A percentile compares a stretch with the other conserved stretches of the same genome.
Evolutionary conservation across 768 basidiomycete species (phyloP).

Genomic region (Boletus fagicola): DNA sequence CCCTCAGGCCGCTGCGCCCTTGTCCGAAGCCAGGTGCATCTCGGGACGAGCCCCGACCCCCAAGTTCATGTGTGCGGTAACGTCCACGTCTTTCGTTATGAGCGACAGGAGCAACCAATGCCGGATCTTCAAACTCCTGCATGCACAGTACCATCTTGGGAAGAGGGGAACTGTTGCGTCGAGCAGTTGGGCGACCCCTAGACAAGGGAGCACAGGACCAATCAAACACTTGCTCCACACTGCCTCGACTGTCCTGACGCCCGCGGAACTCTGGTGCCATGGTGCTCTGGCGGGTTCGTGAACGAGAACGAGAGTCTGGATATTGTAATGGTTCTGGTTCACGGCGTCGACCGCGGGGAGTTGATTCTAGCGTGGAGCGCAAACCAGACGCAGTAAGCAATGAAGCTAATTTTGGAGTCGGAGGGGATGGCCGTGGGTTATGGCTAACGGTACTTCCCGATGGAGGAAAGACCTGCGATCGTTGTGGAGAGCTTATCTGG

Average conservation of each 20-base stretch:
- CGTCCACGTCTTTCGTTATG: constrained; percentile 49
- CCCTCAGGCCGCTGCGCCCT: constrained; percentile 63
- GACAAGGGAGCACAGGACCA: constrained; percentile 43
- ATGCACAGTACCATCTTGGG: constrained; percentile 45
- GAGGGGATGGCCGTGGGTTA: constrained; percentile 50
- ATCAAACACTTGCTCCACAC: constrained; percentile 46
- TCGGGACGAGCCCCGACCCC: constrained; percentile 39
- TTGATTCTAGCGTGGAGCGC: constrained; percentile 39
- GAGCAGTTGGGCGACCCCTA: constrained; percentile 45
- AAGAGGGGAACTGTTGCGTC: constrained; percentile 60
- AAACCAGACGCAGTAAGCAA: constrained; percentile 33
- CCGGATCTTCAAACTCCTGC: constrained; percentile 34
- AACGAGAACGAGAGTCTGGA: constrained; percentile 42
- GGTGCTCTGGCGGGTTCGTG: constrained; percentile 31
- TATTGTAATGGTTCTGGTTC: constrained; percentile 35
- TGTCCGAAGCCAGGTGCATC: constrained; percentile 60
- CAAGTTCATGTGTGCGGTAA: constrained; percentile 52
- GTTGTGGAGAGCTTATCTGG: constrained; percentile 48
- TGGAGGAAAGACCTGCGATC: constrained; percentile 38
- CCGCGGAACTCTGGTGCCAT: constrained; percentile 13
- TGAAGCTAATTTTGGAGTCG: constrained; percentile 53
- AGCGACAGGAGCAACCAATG: constrained; percentile 21
- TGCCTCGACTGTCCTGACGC: constrained; percentile 30
- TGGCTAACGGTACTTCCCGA: constrained; percentile 43
- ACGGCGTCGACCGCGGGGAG: constrained; percentile 55